A percentile compares a stretch with the other conserved stretches of the same genome.
phyloP scores from a whole-genome alignment of 2,329 filamentous ascomycete genomes.

The Aspergillus sp. region DNA sequence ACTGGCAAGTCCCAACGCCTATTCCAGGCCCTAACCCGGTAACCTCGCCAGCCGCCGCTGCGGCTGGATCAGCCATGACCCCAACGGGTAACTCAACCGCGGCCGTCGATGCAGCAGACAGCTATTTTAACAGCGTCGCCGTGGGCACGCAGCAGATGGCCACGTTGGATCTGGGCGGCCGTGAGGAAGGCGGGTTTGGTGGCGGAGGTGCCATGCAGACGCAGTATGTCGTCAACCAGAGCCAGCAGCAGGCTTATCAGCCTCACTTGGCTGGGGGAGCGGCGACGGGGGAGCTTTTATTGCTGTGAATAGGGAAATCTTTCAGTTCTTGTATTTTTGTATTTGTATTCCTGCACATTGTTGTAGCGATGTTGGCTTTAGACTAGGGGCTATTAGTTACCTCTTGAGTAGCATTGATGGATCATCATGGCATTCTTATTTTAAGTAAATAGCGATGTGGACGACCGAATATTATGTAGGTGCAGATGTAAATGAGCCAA shows the following conservation, averaged over 20 bases:
- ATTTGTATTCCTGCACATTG: neutral
- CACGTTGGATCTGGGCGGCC: slow-evolving; percentile 65
- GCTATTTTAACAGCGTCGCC: slow-evolving; percentile 71
- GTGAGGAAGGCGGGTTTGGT: slow-evolving; percentile 65
- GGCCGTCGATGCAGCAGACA: slow-evolving; percentile 81
- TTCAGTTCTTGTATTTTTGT: slow-evolving; percentile 5
- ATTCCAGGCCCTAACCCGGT: slow-evolving; percentile 29
- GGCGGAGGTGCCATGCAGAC: slow-evolving; percentile 53
- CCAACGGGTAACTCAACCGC: slow-evolving; percentile 59
- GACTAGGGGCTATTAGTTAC: neutral
- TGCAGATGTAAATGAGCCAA: neutral
- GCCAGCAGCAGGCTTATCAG: slow-evolving; percentile 73
- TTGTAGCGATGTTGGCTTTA: neutral
- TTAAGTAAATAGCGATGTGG: neutral
- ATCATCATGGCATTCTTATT: neutral
- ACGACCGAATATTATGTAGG: neutral
- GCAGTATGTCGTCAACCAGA: slow-evolving; percentile 75
- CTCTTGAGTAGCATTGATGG: neutral
- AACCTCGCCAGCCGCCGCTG: slow-evolving; percentile 32
- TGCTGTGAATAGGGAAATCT: slow-evolving; percentile 51
- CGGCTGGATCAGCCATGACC: slow-evolving; percentile 24
- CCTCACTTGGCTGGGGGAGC: slow-evolving; percentile 63
- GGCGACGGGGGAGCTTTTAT: slow-evolving; percentile 70
- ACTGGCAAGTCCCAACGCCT: slow-evolving; percentile 38
- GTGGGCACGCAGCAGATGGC: slow-evolving; percentile 74